Percentiles rank a stretch among this genome's conserved stretches.
Conservation (phyloP, 1,284 basidiomycete species). For the Fomitiporia mediterranea region DNA sequence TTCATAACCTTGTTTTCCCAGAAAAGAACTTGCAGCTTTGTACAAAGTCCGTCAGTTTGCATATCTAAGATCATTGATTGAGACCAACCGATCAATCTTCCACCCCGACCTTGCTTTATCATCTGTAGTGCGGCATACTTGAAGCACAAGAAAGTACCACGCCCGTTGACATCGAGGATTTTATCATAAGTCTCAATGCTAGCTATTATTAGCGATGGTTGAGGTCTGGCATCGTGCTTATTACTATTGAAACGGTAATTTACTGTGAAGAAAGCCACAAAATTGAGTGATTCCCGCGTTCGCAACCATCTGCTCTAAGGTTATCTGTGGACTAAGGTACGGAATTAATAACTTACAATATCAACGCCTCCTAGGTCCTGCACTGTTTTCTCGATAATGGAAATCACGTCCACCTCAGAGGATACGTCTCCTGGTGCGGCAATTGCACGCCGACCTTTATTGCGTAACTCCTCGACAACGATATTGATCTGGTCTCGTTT, state of each 20-base stretch:
- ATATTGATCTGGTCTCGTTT: neutral
- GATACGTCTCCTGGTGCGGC: conserved; percentile 19
- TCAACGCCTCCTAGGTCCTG: conserved; percentile 22
- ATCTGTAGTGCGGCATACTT: conserved; percentile 22
- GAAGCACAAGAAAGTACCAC: conserved; percentile 20
- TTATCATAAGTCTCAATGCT: too few relatives aligned
- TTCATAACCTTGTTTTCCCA: too few relatives aligned
- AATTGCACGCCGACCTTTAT: conserved; percentile 5
- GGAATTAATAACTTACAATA: conserved; percentile 19
- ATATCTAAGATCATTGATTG: too few relatives aligned
- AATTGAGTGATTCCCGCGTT: conserved; percentile 17
- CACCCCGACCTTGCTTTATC: too few relatives aligned
- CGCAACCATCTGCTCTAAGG: conserved; percentile 20
- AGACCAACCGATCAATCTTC: too few relatives aligned
- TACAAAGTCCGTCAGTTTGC: too few relatives aligned
- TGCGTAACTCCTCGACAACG: conserved; percentile 14
- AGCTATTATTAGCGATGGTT: too few relatives aligned
- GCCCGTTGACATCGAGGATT: conserved; percentile 21
- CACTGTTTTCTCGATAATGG: conserved; percentile 21
- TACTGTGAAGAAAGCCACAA: neutral
- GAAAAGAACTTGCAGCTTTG: too few relatives aligned
- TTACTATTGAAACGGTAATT: too few relatives aligned
- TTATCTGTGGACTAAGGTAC: neutral
- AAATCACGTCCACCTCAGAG: conserved; percentile 20
- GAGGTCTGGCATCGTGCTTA: too few relatives aligned